phyloP scores from a whole-genome alignment of 352 stramenopile genomes.

The Globisporangium recalcitrans region DNA sequence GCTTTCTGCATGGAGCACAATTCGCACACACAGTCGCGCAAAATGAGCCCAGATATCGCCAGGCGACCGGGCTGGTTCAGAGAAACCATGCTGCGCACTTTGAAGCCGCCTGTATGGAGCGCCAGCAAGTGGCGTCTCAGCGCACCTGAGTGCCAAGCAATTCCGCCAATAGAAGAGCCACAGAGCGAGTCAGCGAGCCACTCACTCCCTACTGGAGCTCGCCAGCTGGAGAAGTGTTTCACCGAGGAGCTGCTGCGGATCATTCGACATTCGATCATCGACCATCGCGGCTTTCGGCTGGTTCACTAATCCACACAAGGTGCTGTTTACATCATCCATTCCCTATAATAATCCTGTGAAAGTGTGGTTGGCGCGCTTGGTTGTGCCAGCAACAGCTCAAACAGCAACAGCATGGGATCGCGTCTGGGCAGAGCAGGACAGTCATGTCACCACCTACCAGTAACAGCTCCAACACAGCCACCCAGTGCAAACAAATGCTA shows the following conservation, averaged over 20 bases:
- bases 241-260: background rate
- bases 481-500: too few relatives aligned
- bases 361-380: too few relatives aligned
- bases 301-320: background rate
- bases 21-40: background rate
- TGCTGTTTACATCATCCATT: background rate
- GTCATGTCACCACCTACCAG: too few relatives aligned
- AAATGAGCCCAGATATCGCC: constrained; percentile 13
- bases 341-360: background rate
- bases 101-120: background rate
- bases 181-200: background rate
- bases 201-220: background rate
- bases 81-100: constrained; percentile 6
- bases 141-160: constrained; percentile 1
- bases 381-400: too few relatives aligned
- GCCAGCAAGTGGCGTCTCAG: background rate
- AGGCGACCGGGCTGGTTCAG: constrained; percentile 9
- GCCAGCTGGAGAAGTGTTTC: constrained; percentile 8
- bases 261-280: background rate
- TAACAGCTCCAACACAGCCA: too few relatives aligned
- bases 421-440: too few relatives aligned
- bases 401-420: too few relatives aligned
- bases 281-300: background rate
- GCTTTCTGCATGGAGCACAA: constrained; percentile 7
- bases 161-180: background rate